Percentiles rank a stretch among this genome's conserved stretches.
Evolutionary conservation across 108 stramenopile species (phyloP).

Genomic region (Nitzschia sp.): DNA sequence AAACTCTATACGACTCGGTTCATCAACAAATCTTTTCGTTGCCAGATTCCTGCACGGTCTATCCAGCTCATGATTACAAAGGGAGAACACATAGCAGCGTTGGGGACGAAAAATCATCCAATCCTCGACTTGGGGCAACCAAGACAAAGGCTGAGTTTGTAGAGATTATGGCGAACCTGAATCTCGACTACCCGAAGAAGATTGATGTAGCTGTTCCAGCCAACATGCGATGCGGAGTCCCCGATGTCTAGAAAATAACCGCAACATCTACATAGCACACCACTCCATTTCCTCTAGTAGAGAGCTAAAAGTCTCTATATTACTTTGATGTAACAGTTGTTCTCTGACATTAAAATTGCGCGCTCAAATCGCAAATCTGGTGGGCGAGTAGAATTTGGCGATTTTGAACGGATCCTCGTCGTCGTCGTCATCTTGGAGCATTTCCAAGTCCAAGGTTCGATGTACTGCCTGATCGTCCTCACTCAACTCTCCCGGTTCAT

Average conservation of each 20-base stretch:
- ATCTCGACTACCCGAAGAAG: slow-evolving; percentile 77
- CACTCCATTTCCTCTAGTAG: too few species aligned
- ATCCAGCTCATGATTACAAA: slow-evolving; percentile 92
- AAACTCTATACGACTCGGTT: slow-evolving; percentile 66
- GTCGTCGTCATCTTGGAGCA: neutral
- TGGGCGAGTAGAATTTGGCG: neutral
- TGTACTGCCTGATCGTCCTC: neutral
- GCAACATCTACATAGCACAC: too few species aligned
- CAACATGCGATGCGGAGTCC: slow-evolving; percentile 86
- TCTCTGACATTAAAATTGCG: too few species aligned
- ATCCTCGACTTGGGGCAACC: slow-evolving; percentile 62
- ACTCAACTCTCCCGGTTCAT: neutral
- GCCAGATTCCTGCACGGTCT: slow-evolving; percentile 70
- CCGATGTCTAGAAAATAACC: slow-evolving; percentile 30
- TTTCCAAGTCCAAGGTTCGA: neutral
- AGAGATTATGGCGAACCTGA: slow-evolving; percentile 83
- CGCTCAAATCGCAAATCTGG: neutral
- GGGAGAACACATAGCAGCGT: slow-evolving; percentile 65
- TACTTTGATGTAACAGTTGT: too few species aligned
- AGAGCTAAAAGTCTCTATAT: too few species aligned
- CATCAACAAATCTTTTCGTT: slow-evolving; percentile 75
- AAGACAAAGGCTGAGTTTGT: slow-evolving; percentile 86
- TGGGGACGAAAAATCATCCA: slow-evolving; percentile 66
- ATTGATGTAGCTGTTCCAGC: slow-evolving; percentile 85
- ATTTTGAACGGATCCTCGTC: neutral